phyloP scores from a whole-genome alignment of 2,329 filamentous ascomycete genomes.

The Penicillium sumatraense region DNA sequence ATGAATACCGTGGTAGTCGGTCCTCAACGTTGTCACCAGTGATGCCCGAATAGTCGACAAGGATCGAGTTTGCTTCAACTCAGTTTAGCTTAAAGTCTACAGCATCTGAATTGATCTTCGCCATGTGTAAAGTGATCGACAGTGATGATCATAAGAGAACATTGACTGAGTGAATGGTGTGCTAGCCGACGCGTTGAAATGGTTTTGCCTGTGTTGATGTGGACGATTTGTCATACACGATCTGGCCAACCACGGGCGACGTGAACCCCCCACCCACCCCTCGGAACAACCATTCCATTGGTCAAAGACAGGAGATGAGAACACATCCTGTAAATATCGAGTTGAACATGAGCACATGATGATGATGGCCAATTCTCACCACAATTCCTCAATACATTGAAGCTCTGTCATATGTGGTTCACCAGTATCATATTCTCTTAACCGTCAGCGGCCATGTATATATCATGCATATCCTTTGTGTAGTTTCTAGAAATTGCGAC shows the following conservation, averaged over 20 bases:
- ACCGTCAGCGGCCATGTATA: neutral
- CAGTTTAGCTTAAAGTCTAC: neutral
- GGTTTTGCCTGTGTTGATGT: too few relatives aligned
- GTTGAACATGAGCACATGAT: neutral
- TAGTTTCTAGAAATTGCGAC: neutral
- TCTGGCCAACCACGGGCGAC: too few relatives aligned
- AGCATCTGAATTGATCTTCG: too few relatives aligned
- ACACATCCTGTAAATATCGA: too few relatives aligned
- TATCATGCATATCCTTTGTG: neutral
- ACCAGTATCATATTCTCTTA: neutral
- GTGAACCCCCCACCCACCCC: too few relatives aligned
- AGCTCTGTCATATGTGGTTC: neutral
- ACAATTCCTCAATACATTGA: neutral
- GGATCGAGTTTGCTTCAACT: neutral
- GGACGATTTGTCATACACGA: too few relatives aligned
- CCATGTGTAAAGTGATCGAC: too few relatives aligned
- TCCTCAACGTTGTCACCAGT: neutral
- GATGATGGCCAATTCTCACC: neutral
- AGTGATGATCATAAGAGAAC: too few relatives aligned
- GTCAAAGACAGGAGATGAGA: too few relatives aligned
- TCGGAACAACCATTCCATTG: too few relatives aligned
- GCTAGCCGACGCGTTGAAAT: too few relatives aligned
- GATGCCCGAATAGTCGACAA: neutral
- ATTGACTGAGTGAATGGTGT: too few relatives aligned
- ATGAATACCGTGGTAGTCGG: neutral